Conservation (phyloP, 495 filamentous ascomycete species). For the Apodospora peruviana region DNA sequence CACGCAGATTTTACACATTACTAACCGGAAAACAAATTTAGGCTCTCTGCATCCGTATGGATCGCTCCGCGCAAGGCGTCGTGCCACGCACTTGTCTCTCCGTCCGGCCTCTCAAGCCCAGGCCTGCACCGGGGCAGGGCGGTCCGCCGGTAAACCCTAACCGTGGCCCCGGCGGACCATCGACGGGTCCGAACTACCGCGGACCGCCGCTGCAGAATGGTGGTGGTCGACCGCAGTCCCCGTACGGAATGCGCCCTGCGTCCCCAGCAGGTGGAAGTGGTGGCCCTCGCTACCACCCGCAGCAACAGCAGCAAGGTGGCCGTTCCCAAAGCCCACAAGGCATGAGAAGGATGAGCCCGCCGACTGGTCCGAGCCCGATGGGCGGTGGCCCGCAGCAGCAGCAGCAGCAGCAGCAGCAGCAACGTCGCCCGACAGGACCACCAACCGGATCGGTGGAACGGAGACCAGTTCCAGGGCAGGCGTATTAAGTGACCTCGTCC, state of each 20-base stretch:
- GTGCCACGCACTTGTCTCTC: conserved; percentile 91
- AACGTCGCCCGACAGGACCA: background rate
- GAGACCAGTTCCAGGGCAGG: conserved; percentile 37
- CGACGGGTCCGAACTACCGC: background rate
- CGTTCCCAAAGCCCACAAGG: conserved; percentile 26
- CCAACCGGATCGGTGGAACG: conserved; percentile 13
- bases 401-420: conserved; percentile 18
- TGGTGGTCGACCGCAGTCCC: conserved; percentile 19
- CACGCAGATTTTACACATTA: background rate
- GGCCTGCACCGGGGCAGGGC: conserved; percentile 8
- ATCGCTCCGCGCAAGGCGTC: conserved; percentile 87
- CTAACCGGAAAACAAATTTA: conserved; percentile 43
- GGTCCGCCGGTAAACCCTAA: conserved; percentile 20
- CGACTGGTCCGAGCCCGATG: conserved; percentile 59
- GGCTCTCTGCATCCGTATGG: conserved; percentile 87
- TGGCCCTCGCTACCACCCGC: background rate
- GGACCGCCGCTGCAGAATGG: conserved; percentile 11
- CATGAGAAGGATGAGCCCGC: conserved; percentile 43
- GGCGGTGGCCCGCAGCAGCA: conserved; percentile 26
- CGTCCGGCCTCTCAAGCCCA: conserved; percentile 81
- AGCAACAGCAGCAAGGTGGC: background rate
- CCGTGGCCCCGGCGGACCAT: conserved; percentile 5
- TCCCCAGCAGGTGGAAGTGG: conserved; percentile 12
- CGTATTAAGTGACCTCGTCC: conserved; percentile 24
- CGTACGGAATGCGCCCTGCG: conserved; percentile 27